A percentile compares a stretch with the other conserved stretches of the same genome.
phyloP scores from a whole-genome alignment of 2,329 filamentous ascomycete genomes.

The Cladophialophora chaetospira region DNA sequence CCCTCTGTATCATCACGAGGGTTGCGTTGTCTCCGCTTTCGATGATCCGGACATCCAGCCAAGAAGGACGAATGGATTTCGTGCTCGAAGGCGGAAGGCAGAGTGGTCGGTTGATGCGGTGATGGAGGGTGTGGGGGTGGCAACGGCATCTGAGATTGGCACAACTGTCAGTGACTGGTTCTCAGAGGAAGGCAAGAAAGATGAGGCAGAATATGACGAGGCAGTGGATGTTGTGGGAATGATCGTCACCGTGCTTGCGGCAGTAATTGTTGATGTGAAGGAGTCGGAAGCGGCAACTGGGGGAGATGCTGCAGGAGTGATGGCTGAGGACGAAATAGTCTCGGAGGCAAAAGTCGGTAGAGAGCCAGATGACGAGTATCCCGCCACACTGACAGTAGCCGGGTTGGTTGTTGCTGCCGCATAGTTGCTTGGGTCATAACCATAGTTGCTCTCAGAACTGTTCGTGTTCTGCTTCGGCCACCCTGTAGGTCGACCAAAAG shows the following conservation, averaged over 20 bases:
- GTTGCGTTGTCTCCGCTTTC: not conserved
- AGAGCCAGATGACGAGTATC: not conserved
- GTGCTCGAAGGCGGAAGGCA: constrained; percentile 4
- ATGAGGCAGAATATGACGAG: not conserved
- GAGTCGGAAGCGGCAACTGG: not conserved
- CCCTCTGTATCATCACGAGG: not conserved
- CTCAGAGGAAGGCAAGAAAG: not conserved
- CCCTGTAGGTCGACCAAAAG: not conserved
- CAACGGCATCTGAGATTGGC: not conserved
- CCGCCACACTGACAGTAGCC: constrained; percentile 2
- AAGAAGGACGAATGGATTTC: constrained; percentile 7
- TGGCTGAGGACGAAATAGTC: not conserved
- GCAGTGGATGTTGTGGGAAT: not conserved
- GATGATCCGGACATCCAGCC: constrained; percentile 1
- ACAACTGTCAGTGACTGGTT: constrained; percentile 1
- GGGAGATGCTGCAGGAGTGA: not conserved
- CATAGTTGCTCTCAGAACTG: not conserved
- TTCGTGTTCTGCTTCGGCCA: not conserved
- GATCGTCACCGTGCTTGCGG: not conserved
- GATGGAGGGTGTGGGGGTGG: not conserved
- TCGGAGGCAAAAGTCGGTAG: not conserved
- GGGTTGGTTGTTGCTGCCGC: not conserved
- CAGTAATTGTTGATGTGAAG: constrained; percentile 3
- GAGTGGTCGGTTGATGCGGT: constrained; percentile 9
- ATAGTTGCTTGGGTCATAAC: not conserved